phyloP scores from a whole-genome alignment of 371 early-diverging fungal genomes.

The Haplosporangium sp. region DNA sequence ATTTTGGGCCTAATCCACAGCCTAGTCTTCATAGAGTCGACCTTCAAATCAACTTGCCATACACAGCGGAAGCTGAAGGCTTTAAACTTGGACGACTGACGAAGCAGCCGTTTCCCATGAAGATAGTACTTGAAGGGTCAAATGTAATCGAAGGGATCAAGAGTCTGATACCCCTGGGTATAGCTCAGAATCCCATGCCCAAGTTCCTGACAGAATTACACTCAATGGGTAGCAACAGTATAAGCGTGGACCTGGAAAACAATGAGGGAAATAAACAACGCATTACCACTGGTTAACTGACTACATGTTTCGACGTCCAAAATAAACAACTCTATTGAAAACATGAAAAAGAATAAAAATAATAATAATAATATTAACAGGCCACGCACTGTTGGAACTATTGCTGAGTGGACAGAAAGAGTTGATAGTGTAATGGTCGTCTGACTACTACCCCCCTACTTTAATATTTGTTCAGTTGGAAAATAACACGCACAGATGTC shows the following conservation, averaged over 20 bases:
- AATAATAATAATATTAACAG: too few species aligned
- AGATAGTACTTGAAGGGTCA: conserved; percentile 58
- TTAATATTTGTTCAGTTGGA: not conserved
- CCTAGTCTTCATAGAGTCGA: conserved; percentile 49
- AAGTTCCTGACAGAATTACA: conserved; percentile 58
- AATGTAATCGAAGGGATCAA: conserved; percentile 67
- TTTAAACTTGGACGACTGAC: conserved; percentile 28
- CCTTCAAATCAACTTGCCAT: conserved; percentile 44
- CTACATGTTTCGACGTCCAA: not conserved
- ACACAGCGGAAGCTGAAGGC: conserved; percentile 22
- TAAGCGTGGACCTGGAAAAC: conserved; percentile 35
- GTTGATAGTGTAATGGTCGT: not conserved
- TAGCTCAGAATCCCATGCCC: conserved; percentile 58
- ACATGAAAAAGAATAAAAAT: too few species aligned
- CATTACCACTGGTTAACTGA: conserved; percentile 7
- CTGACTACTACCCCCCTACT: not conserved
- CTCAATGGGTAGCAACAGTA: conserved; percentile 47
- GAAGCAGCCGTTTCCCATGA: conserved; percentile 39
- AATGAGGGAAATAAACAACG: conserved; percentile 10
- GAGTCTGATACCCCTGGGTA: conserved; percentile 55
- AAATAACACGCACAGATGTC: conserved; percentile 5
- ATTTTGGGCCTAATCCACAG: conserved; percentile 55
- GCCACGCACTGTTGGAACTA: not conserved
- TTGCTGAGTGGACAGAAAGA: conserved; percentile 11
- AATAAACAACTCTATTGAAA: too few species aligned